A percentile compares a stretch with the other conserved stretches of the same genome.
Conservation (phyloP, 2,329 filamentous ascomycete species). For the Triangularia setosa region DNA sequence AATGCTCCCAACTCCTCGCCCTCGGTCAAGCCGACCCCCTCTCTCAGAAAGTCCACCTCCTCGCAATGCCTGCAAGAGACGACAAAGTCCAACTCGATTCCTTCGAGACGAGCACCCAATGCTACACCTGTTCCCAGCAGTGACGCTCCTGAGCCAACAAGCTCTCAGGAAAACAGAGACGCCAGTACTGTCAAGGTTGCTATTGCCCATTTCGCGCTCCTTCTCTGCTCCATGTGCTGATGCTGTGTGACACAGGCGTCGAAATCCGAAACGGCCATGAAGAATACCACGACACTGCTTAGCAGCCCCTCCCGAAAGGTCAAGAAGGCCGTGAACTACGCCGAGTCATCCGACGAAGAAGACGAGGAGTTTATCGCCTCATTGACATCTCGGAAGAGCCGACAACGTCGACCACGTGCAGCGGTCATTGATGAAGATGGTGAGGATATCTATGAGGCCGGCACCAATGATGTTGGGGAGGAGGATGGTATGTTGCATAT, state of each 20-base stretch:
- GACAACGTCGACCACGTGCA: constrained; percentile 48
- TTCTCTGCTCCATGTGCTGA: constrained; percentile 43
- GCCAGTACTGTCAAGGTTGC: constrained; percentile 37
- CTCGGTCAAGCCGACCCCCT: constrained; percentile 27
- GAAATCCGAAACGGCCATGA: constrained; percentile 38
- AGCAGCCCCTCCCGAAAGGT: constrained; percentile 76
- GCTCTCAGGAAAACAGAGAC: constrained; percentile 64
- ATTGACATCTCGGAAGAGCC: constrained; percentile 37
- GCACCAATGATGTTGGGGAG: constrained; percentile 55
- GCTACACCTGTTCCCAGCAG: constrained; percentile 78
- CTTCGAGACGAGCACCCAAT: constrained; percentile 35
- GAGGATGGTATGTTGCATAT: constrained; percentile 41
- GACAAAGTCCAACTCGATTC: constrained; percentile 43
- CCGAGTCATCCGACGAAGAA: constrained; percentile 78
- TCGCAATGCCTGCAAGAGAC: constrained; percentile 44
- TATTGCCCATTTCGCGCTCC: constrained; percentile 20
- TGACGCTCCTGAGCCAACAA: constrained; percentile 64
- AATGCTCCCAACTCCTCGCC: constrained; percentile 30
- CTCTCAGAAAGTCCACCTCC: constrained; percentile 27
- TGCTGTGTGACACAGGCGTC: constrained; percentile 19
- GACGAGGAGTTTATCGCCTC: constrained; percentile 66
- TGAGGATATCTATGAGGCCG: constrained; percentile 62
- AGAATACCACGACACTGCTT: constrained; percentile 38
- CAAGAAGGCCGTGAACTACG: constrained; percentile 68
- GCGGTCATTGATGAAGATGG: constrained; percentile 68